Conservation (phyloP, 108 stramenopile genomes). For the Chaetoceros tenuissimus region DNA sequence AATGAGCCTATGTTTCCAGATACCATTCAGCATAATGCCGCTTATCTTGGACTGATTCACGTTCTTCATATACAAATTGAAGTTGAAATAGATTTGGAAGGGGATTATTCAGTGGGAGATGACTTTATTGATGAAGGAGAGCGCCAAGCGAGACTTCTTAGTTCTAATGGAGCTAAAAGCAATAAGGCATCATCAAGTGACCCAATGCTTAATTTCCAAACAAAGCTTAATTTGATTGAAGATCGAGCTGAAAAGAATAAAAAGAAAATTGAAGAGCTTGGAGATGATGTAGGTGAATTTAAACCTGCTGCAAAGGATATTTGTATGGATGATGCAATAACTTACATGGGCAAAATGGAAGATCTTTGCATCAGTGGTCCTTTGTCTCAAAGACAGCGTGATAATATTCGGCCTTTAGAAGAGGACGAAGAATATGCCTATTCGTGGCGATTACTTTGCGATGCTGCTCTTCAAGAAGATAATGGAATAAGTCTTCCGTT, state of each 20-base stretch:
- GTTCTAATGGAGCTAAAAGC: too few species aligned
- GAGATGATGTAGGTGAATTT: neutral
- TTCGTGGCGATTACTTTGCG: slow-evolving; percentile 3
- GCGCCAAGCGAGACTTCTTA: too few species aligned
- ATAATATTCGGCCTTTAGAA: slow-evolving; percentile 1
- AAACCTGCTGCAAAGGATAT: neutral
- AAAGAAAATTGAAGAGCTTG: slow-evolving; percentile 3
- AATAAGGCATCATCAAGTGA: neutral
- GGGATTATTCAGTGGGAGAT: slow-evolving; percentile 6
- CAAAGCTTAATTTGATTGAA: neutral
- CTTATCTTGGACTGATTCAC: slow-evolving; percentile 7
- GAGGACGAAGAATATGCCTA: slow-evolving; percentile 3
- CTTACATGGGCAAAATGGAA: neutral
- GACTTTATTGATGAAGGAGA: neutral
- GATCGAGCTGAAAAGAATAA: slow-evolving; percentile 6
- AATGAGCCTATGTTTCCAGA: slow-evolving; percentile 7
- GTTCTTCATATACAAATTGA: neutral
- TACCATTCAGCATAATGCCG: slow-evolving; percentile 9
- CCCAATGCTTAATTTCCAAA: neutral
- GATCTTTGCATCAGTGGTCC: neutral
- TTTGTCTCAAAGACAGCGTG: slow-evolving; percentile 3
- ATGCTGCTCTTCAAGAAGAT: slow-evolving; percentile 13
- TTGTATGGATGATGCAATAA: neutral
- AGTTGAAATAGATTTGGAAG: slow-evolving; percentile 1
- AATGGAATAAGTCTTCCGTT: neutral